phyloP scores from a whole-genome alignment of 2,329 filamentous ascomycete species.

The Trichoderma sp. region DNA sequence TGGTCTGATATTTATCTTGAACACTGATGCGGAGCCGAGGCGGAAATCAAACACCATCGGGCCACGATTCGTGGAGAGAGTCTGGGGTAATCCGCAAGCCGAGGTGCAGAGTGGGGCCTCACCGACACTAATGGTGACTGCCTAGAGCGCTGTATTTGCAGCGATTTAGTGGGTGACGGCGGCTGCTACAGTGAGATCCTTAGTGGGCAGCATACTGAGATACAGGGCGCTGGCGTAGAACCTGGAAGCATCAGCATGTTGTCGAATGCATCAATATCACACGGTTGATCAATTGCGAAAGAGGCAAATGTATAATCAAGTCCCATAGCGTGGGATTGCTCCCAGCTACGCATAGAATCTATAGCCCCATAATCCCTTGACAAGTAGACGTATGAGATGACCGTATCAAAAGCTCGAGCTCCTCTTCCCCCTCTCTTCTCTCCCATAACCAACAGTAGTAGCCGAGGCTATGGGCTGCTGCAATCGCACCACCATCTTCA shows the following conservation, averaged over 20 bases:
- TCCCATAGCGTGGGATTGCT: conserved; percentile 15
- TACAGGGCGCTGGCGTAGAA: background rate
- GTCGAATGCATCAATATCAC: too few relatives aligned
- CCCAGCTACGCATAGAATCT: conserved; percentile 19
- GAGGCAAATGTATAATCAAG: background rate
- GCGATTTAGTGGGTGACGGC: background rate
- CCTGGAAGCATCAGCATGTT: too few relatives aligned
- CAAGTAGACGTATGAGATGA: conserved; percentile 3
- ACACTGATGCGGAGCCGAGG: conserved; percentile 14
- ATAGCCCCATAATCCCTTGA: conserved; percentile 7
- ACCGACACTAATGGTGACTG: background rate
- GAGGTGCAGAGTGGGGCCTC: conserved; percentile 16
- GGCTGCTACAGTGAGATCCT: background rate
- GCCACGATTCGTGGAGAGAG: conserved; percentile 5
- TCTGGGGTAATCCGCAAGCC: conserved; percentile 21
- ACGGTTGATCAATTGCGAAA: background rate
- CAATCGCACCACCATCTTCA: background rate
- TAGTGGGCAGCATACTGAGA: background rate
- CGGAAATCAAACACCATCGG: conserved; percentile 9
- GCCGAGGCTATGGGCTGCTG: conserved; percentile 6
- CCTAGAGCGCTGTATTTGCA: background rate
- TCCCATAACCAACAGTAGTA: background rate
- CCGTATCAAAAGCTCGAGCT: background rate
- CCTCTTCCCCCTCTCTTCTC: background rate
- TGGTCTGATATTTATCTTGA: conserved; percentile 10